Evolutionary conservation across 495 filamentous ascomycete species (phyloP), one percentile per base, ranked within the genome.

Genomic region (Aspergillus asperescens): DNA sequence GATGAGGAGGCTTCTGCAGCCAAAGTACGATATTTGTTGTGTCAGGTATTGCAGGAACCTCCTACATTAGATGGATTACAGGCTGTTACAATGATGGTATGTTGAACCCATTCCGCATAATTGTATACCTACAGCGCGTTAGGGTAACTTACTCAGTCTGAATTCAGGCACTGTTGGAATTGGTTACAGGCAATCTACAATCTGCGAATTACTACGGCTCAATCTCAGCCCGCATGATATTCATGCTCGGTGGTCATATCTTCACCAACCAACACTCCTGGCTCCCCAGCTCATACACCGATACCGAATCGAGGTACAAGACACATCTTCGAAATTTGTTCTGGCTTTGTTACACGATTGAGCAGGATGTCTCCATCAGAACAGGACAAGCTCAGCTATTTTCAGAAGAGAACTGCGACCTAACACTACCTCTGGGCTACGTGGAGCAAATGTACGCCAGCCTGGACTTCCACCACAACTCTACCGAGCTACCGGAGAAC

Each of bases 381-480:
- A 78, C 70, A 0, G 78, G 77, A 5, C 76, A 77, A 54, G 77
- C 77, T 7, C 75, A 76, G n/a, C 59, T 64, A 2, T 73, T 80
- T 31, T 61, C 64, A 10, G 76, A 81, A 44, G 75, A 80, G 19
- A 74, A 78, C 49, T 81, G 78, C 56, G 77, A 80, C 56, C 61
- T 81, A 15, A 75, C 75, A 0, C 62, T 79, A 6, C 77, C 77
- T 0, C 62, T 64, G 5, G 68, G 66, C 3, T 80, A 80, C 54
- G 48, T 66, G 1, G 67, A 75, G 1, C 52, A 57, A 7, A 55
- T 68, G 31, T 61, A 63, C 59, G 35, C 57, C 5, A 66, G 67
- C 45, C 51, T 62, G n/a, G 62, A 67, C 37, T 53, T 50, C 31
- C 50, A 58, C 16, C 59, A 62, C 16, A 42, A 39, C 24, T 39